Percentiles rank a stretch among this genome's conserved stretches.
Conservation (phyloP, 2,329 filamentous ascomycete species). For the Ophiostoma ips region DNA sequence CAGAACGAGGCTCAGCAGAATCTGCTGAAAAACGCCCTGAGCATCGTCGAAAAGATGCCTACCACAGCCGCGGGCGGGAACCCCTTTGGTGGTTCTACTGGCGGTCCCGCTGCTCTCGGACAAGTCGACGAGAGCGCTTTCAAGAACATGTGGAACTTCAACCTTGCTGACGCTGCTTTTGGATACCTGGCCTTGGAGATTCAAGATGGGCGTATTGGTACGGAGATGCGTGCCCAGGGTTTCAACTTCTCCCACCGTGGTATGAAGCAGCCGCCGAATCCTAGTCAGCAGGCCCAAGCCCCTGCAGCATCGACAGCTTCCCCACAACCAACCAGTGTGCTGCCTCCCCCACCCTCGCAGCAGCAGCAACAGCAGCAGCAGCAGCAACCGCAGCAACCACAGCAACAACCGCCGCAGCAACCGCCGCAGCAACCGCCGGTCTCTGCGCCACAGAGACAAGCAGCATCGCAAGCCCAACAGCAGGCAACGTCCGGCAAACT, state of each 20-base stretch:
- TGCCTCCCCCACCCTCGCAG: slow-evolving; percentile 13
- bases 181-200: slow-evolving; percentile 92
- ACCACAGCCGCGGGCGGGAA: slow-evolving; percentile 88
- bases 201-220: slow-evolving; percentile 89
- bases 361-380: background rate
- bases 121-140: slow-evolving; percentile 97
- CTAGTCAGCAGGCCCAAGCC: slow-evolving; percentile 21
- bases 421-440: slow-evolving; percentile 6
- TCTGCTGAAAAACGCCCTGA: slow-evolving; percentile 76
- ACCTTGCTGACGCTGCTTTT: slow-evolving; percentile 91
- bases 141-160: slow-evolving; percentile 99
- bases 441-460: slow-evolving; percentile 21
- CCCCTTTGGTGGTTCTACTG: slow-evolving; percentile 79
- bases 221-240: slow-evolving; percentile 95
- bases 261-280: slow-evolving; percentile 53
- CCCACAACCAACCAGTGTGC: slow-evolving; percentile 15
- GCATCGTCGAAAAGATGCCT: slow-evolving; percentile 97
- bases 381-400: too few species aligned
- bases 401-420: slow-evolving; percentile 8
- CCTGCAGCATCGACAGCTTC: slow-evolving; percentile 22
- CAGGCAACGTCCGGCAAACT: slow-evolving; percentile 9
- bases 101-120: slow-evolving; percentile 58
- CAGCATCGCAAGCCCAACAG: slow-evolving; percentile 23
- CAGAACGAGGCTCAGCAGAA: slow-evolving; percentile 92
- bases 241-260: slow-evolving; percentile 98